These are phyloP conservation scores for Ophiostoma piceae DNA, from an alignment of 2,329 filamentous ascomycete species.

Conservation along the genomic window DNA sequence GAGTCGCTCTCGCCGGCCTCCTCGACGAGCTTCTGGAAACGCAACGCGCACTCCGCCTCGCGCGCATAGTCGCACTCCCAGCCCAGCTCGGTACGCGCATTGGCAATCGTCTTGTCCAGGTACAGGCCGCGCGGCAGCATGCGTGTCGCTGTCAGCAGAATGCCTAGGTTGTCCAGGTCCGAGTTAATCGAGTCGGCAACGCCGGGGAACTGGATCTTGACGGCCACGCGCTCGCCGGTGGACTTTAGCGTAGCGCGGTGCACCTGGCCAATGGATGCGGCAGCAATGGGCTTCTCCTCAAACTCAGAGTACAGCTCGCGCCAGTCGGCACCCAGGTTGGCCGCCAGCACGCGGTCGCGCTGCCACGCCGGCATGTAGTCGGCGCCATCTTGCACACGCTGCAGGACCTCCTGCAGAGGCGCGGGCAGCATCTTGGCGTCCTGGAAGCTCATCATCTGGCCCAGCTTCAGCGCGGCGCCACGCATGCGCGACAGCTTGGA, in stretches of 20 bases:
- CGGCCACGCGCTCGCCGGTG: conserved; percentile 71
- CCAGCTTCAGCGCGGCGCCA: conserved; percentile 91
- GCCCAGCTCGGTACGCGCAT: conserved; percentile 81
- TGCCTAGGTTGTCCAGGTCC: conserved; percentile 85
- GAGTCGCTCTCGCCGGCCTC: conserved; percentile 38
- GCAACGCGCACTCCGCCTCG: conserved; percentile 73
- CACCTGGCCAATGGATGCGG: conserved; percentile 94
- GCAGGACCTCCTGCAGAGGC: conserved; percentile 80
- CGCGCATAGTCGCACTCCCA: conserved; percentile 97
- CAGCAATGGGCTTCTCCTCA: conserved; percentile 86
- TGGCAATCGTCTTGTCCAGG: conserved; percentile 94
- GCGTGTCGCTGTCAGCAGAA: conserved; percentile 84
- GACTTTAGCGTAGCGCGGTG: conserved; percentile 77
- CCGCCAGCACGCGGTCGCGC: conserved; percentile 72
- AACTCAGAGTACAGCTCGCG: conserved; percentile 76
- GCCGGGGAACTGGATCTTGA: conserved; percentile 96
- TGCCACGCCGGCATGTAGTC: conserved; percentile 98
- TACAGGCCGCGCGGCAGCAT: conserved; percentile 88
- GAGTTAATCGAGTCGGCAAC: conserved; percentile 95
- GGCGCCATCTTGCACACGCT: conserved; percentile 90
- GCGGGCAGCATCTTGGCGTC: conserved; percentile 90
- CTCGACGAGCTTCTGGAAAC: conserved; percentile 72
- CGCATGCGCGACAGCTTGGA: conserved; percentile 92
- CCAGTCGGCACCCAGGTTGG: conserved; percentile 80
- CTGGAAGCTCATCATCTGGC: conserved; percentile 98